These are phyloP conservation scores for Alternaria ventricosa DNA, from an alignment of 2,329 filamentous ascomycete species.

Conservation along the genomic window DNA sequence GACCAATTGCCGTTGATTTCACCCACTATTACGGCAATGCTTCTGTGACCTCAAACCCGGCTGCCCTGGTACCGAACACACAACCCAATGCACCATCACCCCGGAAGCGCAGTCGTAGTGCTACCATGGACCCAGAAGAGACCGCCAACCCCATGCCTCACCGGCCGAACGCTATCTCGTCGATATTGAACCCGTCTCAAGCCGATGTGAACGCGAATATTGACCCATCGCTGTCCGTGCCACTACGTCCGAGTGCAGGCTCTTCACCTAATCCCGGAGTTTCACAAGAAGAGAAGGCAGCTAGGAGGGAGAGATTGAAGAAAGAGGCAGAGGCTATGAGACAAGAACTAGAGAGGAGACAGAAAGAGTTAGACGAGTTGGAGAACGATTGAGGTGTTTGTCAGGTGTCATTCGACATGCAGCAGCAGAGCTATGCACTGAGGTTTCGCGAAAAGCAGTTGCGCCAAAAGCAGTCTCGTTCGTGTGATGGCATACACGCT, in stretches of 20 bases:
- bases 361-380: slow-evolving; percentile 41
- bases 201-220: slow-evolving; percentile 36
- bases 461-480: neutral
- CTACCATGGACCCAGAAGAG: slow-evolving; percentile 40
- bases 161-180: slow-evolving; percentile 44
- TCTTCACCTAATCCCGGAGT: slow-evolving; percentile 23
- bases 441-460: neutral
- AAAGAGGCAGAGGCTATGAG: slow-evolving; percentile 43
- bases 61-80: slow-evolving; percentile 16
- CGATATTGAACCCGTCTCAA: slow-evolving; percentile 40
- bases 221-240: slow-evolving; percentile 38
- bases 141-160: slow-evolving; percentile 33
- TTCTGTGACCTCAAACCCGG: slow-evolving; percentile 23
- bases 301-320: slow-evolving; percentile 38
- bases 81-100: slow-evolving; percentile 34
- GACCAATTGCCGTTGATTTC: slow-evolving; percentile 46
- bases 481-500: neutral
- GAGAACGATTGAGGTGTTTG: slow-evolving; percentile 31
- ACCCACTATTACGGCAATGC: slow-evolving; percentile 40
- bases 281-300: slow-evolving; percentile 38
- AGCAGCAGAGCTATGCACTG: neutral
- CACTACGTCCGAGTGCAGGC: slow-evolving; percentile 25
- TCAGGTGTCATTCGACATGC: neutral
- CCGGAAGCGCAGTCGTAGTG: slow-evolving; percentile 47
- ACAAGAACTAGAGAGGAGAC: slow-evolving; percentile 35